Percentiles rank a stretch among this genome's conserved stretches.
These are phyloP conservation scores for Dactylellina haptotyla DNA, from an alignment of 2,329 filamentous ascomycete species.

Conservation along the genomic window DNA sequence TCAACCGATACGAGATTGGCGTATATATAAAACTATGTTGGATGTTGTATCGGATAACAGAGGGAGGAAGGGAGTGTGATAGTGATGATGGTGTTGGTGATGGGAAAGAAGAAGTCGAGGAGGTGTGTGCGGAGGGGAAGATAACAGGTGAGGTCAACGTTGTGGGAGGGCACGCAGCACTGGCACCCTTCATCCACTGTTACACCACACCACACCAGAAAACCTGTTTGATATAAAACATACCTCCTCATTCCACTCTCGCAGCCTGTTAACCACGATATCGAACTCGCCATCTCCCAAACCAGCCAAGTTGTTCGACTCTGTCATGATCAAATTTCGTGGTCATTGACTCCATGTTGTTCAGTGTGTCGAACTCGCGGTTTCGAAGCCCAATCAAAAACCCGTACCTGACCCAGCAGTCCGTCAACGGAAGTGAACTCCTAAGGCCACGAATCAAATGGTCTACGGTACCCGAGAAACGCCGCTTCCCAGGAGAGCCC, in stretches of 20 bases:
- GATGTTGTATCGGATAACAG: constrained; percentile 27
- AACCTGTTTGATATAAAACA: constrained; percentile 6
- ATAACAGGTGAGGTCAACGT: not conserved
- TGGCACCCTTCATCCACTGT: not conserved
- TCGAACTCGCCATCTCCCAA: too few relatives aligned
- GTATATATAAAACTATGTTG: constrained; percentile 12
- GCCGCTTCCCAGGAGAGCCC: not conserved
- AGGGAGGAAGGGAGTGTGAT: not conserved
- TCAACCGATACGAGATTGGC: not conserved
- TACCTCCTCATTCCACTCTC: too few relatives aligned
- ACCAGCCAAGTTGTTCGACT: too few relatives aligned
- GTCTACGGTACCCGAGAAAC: constrained; percentile 1
- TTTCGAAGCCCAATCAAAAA: not conserved
- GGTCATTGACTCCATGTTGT: too few relatives aligned
- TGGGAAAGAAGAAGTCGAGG: not conserved
- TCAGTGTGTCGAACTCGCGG: too few relatives aligned
- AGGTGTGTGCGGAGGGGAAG: not conserved
- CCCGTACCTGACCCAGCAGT: constrained; percentile 21
- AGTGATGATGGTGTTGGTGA: constrained; percentile 7
- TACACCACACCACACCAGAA: constrained; percentile 19
- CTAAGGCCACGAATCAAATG: constrained; percentile 5
- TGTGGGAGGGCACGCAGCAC: not conserved
- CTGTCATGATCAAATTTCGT: not conserved
- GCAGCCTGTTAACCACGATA: too few relatives aligned
- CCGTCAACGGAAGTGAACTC: not conserved